Conservation (phyloP, 1,284 basidiomycete genomes). For the Puccinia horiana region DNA sequence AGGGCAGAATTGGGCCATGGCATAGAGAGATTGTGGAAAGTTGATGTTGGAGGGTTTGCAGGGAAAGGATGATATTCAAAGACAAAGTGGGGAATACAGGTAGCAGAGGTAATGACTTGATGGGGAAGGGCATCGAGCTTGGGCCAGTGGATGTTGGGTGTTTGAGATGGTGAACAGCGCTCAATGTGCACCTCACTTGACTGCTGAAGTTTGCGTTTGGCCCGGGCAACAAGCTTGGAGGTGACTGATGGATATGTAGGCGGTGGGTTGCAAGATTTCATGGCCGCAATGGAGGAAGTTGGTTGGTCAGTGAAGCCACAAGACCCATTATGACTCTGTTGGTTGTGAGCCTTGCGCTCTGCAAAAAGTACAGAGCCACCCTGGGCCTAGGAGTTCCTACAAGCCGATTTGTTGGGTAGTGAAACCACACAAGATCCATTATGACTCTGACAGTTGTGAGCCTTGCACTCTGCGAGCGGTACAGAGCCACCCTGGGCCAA, state of each 20-base stretch:
- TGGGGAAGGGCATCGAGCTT: neutral
- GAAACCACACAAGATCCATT: neutral
- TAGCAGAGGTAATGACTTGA: neutral
- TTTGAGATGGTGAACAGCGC: conserved; percentile 12
- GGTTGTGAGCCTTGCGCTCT: neutral
- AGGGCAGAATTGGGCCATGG: neutral
- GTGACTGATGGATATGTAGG: neutral
- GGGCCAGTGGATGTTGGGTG: neutral
- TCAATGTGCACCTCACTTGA: neutral
- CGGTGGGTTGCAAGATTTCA: neutral
- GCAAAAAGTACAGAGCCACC: neutral
- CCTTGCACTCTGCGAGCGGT: neutral
- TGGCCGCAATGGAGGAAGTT: neutral
- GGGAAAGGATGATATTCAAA: conserved; percentile 4
- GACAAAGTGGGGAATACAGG: neutral
- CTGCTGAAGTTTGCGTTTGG: neutral
- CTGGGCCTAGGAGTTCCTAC: neutral
- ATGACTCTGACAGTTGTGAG: conserved; percentile 3
- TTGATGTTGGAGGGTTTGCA: neutral
- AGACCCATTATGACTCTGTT: neutral
- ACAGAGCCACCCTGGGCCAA: neutral
- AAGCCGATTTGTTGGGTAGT: neutral
- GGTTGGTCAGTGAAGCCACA: neutral
- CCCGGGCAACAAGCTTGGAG: neutral
- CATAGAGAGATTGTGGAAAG: neutral